Conservation (phyloP, 192 early-diverging fungal species). For the Linnemannia zychae region DNA sequence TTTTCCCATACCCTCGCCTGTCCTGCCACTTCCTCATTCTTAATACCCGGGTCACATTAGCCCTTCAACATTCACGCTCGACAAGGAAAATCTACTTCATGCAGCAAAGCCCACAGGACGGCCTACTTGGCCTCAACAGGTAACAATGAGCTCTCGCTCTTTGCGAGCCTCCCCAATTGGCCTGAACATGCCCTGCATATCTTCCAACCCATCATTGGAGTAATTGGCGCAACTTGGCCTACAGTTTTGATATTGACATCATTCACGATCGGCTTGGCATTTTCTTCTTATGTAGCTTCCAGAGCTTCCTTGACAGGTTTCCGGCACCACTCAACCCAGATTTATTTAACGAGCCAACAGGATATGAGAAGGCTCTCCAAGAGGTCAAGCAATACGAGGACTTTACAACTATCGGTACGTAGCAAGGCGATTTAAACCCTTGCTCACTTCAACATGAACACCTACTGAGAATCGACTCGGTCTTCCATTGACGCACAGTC, state of each 20-base stretch:
- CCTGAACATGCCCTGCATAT: too few species aligned
- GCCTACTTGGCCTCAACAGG: conserved; percentile 42
- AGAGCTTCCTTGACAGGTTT: conserved; percentile 53
- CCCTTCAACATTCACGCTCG: conserved; percentile 5
- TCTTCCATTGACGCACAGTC: conserved; percentile 4
- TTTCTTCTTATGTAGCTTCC: conserved; percentile 25
- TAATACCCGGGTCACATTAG: neutral
- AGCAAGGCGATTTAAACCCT: neutral
- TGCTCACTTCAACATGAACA: neutral
- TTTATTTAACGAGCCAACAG: conserved; percentile 55
- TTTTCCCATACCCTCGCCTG: neutral
- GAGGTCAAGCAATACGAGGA: conserved; percentile 73
- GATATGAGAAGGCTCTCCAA: conserved; percentile 64
- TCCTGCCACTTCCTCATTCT: neutral
- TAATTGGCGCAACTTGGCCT: neutral
- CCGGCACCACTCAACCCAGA: conserved; percentile 50
- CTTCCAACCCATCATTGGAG: neutral
- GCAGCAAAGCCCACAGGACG: conserved; percentile 33
- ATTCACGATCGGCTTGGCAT: neutral
- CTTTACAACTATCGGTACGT: conserved; percentile 74
- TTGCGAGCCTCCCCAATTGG: too few species aligned
- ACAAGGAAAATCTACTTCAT: neutral
- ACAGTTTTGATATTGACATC: neutral
- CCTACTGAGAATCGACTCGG: neutral
- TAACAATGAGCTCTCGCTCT: neutral